Percentiles rank a stretch among this genome's conserved stretches.
phyloP scores from a whole-genome alignment of 495 filamentous ascomycete species.

The Hypomontagnella submonticulosa region DNA sequence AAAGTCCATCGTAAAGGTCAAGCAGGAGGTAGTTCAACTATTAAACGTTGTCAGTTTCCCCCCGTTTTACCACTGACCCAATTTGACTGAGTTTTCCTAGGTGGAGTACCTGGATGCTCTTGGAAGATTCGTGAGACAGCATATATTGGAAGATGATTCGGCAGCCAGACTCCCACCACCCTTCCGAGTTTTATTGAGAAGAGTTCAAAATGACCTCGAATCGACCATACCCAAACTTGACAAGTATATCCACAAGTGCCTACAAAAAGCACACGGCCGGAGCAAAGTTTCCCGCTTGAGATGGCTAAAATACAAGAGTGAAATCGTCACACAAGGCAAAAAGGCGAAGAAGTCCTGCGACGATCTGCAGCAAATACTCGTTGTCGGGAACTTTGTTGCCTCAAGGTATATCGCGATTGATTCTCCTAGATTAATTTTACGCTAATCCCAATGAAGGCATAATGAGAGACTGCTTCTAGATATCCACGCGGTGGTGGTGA shows the following conservation, averaged over 20 bases:
- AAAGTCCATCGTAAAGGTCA: constrained; percentile 9
- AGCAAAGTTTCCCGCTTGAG: constrained; percentile 1
- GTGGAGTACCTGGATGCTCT: constrained; percentile 6
- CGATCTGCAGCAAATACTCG: constrained; percentile 3
- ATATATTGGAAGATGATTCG: constrained; percentile 7
- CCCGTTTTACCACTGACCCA: neutral
- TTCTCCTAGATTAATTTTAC: neutral
- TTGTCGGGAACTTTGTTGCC: neutral
- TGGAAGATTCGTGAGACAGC: neutral
- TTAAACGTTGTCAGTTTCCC: constrained; percentile 11
- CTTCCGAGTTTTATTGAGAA: neutral
- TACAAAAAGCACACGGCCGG: neutral
- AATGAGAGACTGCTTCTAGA: constrained; percentile 24
- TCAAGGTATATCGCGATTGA: constrained; percentile 11
- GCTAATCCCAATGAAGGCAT: constrained; percentile 3
- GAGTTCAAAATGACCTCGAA: neutral
- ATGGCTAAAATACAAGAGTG: constrained; percentile 8
- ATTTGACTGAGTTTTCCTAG: constrained; percentile 8
- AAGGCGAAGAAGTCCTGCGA: constrained; percentile 13
- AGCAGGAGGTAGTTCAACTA: constrained; percentile 23
- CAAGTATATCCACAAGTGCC: neutral
- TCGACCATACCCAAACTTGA: constrained; percentile 6
- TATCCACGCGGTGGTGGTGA: constrained; percentile 19
- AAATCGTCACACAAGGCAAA: constrained; percentile 11
- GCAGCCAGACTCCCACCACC: neutral